Base-by-base conservation (phyloP, 305 asterid genomes). In the Stenogyne calaminthoides region DNA sequence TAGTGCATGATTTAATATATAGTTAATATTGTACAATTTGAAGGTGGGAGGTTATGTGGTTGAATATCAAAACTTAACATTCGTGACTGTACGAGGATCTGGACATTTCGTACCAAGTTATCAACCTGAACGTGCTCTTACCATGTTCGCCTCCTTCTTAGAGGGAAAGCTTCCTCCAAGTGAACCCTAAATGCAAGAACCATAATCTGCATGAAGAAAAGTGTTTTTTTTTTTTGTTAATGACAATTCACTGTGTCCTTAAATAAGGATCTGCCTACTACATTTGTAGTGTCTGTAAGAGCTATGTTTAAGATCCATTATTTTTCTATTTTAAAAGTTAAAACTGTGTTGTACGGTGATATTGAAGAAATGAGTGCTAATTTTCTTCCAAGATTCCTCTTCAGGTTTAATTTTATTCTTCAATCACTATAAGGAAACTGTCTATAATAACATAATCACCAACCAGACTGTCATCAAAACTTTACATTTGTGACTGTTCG, bases 11-110 rank as follows among this genome's bases (percentile, higher is more conserved):
- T 29, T 29, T 0, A 2, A 32, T 6, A 14, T 22, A 4, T 1
- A 57, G 4, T 22, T 22, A 2, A 2, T 2, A 5, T 0, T 39
- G 20, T 4, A 22, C 0, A 8, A 10, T 20, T 55, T 58, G 9
- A 69, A 88, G 97, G 95, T 91, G 60, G 93, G 95, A 66, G 97
- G 95, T 1, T 91, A 78, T 5, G 89, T 55, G 0, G 89, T 78
- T 11, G 88, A 74, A 57, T 91, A 91, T 40, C 76, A 84, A 60
- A 87, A 88, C 32, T 19, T 84, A 60, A 91, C 93, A 3, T 91
- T 91, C 2, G 93, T 84, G 77, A 91, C 84, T 0, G 65, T 90
- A 44, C 76, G 96, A 68, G 96, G 95, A 57, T 75, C 91, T 0
- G 92, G 96, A 10, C 90, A 89, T 75, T 78, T 88, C 25, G 90